Evolutionary conservation across 2,329 filamentous ascomycete species (phyloP), one percentile per base, ranked within the genome.

Genomic region (Fusarium nygamai): DNA sequence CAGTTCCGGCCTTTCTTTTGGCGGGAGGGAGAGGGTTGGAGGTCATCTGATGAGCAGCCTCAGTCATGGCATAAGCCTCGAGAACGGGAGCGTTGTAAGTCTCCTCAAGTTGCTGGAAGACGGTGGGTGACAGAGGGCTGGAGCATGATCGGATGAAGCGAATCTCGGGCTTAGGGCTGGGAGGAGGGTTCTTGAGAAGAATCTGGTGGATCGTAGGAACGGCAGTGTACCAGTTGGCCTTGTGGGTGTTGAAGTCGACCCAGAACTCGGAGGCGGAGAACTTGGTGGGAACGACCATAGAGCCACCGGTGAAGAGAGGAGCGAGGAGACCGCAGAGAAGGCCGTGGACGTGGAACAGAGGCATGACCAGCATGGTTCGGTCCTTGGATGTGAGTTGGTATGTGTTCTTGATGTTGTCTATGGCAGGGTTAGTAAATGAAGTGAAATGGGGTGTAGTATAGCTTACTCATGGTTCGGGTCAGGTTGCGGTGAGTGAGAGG

Each of bases 141-240:
- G 93, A 96, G 85, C 94, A 97, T 20, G 94, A 96, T 74, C 94
- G 90, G 79, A 97, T 95, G 84, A 97, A 97, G 75, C 94, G 91
- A 79, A 97, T 96, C 22, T 87, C 81, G 6, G 93, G 93, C 64
- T 91, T 86, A 3, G 92, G 92, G 63, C 81, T 88, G 9, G 94
- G 94, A 7, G 89, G 82, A 12, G 92, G 90, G 75, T 89, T 91
- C 84, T 92, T 94, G 67, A 97, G 90, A 8, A 97, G 87, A 78
- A 97, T 96, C 80, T 96, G 94, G 82, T 97, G 94, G 80, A 97
- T 97, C 2, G 94, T 97, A 3, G 94, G 94, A n/a, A 96, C 94
- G 2, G 94, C 94, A 0, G 94, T 96, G 84, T 96, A 97, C 94
- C 94, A 97, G 81, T 94, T 97, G 33, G 94, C 94, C 73, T 90